These are phyloP conservation scores for Holtermanniella nyarrowii DNA, from an alignment of 768 basidiomycete species.

Conservation along the genomic window DNA sequence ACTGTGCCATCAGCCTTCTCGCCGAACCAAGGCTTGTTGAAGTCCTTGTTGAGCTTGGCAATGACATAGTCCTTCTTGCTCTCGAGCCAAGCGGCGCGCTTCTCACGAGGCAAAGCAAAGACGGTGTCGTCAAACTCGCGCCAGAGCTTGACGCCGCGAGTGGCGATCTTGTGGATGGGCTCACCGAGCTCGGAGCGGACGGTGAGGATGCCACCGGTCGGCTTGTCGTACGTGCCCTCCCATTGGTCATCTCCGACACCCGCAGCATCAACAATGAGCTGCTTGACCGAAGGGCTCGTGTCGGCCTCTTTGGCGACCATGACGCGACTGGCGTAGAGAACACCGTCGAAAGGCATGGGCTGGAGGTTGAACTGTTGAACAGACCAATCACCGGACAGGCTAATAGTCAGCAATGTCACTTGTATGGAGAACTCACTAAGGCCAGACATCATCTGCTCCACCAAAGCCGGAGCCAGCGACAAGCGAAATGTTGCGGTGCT, in stretches of 20 bases:
- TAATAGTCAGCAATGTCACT: slow-evolving; percentile 19
- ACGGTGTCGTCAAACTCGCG: slow-evolving; percentile 96
- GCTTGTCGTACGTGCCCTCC: slow-evolving; percentile 85
- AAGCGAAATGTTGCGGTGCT: slow-evolving; percentile 75
- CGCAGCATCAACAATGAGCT: slow-evolving; percentile 86
- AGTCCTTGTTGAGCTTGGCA: slow-evolving; percentile 82
- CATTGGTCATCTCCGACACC: slow-evolving; percentile 80
- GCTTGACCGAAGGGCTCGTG: slow-evolving; percentile 86
- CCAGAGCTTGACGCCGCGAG: slow-evolving; percentile 93
- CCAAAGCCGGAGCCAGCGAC: slow-evolving; percentile 95
- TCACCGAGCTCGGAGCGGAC: slow-evolving; percentile 96
- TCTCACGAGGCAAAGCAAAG: slow-evolving; percentile 92
- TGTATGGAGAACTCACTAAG: slow-evolving; percentile 50
- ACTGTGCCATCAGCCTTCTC: slow-evolving; percentile 84
- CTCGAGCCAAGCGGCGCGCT: slow-evolving; percentile 74
- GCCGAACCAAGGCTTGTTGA: slow-evolving; percentile 76
- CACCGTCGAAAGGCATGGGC: slow-evolving; percentile 97
- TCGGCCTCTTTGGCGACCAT: slow-evolving; percentile 99
- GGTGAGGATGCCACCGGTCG: slow-evolving; percentile 91
- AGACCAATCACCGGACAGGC: slow-evolving; percentile 89
- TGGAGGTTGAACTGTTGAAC: slow-evolving; percentile 66
- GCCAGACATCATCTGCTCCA: slow-evolving; percentile 81
- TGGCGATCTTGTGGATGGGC: slow-evolving; percentile 98
- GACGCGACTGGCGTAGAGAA: slow-evolving; percentile 89
- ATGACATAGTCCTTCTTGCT: slow-evolving; percentile 85